A percentile compares a stretch with the other conserved stretches of the same genome.
Conservation (phyloP, 2,329 filamentous ascomycete genomes). For the Fusarium sp. region DNA sequence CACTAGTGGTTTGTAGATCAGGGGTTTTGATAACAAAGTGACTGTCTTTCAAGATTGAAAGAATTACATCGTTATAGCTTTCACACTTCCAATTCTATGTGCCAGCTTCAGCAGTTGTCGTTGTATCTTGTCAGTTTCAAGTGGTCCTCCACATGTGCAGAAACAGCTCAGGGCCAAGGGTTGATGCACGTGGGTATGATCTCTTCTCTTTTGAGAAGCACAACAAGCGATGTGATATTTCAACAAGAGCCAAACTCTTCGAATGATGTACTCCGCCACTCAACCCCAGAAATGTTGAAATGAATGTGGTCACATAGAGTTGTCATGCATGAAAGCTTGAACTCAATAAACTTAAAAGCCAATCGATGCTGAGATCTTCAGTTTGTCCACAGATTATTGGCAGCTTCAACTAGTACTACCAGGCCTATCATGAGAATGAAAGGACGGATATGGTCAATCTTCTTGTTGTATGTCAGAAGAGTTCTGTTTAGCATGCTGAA, state of each 20-base stretch:
- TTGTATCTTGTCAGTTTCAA: background rate
- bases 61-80: background rate
- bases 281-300: background rate
- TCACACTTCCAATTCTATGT: background rate
- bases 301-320: background rate
- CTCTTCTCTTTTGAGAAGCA: background rate
- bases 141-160: background rate
- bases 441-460: background rate
- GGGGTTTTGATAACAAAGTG: constrained; percentile 6
- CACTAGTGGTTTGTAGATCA: constrained; percentile 18
- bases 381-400: background rate
- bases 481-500: background rate
- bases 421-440: background rate
- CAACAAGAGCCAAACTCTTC: background rate
- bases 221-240: background rate
- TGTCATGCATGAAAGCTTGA: background rate
- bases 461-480: background rate
- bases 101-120: background rate
- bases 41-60: background rate
- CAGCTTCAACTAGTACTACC: background rate
- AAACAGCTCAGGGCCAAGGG: constrained; percentile 38
- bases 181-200: constrained; percentile 46
- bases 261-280: background rate
- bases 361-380: background rate
- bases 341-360: background rate